These are phyloP conservation scores for Bodo saltans DNA, from an alignment of 78 protist species.

Conservation along the genomic window DNA sequence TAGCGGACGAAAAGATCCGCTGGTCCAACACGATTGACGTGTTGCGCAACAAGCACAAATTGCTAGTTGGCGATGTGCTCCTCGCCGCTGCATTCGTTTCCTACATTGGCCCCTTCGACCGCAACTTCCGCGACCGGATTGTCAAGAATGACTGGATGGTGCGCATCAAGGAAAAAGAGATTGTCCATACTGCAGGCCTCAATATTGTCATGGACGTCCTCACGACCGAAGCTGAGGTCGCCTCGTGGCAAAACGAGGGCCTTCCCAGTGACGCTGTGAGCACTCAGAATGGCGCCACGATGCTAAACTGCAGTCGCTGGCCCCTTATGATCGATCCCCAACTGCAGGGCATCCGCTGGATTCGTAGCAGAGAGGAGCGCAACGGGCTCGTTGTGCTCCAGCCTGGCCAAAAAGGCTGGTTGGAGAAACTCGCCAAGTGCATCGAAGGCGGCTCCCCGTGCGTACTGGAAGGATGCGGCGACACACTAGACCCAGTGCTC, in stretches of 20 bases:
- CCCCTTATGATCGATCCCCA: conserved; percentile 89
- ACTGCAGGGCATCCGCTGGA: conserved; percentile 69
- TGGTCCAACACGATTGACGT: conserved; percentile 51
- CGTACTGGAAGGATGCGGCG: conserved; percentile 55
- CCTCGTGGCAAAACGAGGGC: conserved; percentile 73
- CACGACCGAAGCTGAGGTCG: conserved; percentile 55
- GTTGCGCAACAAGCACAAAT: conserved; percentile 12
- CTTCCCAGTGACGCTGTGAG: conserved; percentile 68
- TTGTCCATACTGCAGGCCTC: conserved; percentile 47
- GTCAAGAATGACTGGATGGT: conserved; percentile 50
- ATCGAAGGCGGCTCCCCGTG: conserved; percentile 42
- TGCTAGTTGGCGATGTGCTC: conserved; percentile 71
- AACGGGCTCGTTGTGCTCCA: background rate
- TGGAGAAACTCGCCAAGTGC: conserved; percentile 45
- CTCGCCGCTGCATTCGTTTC: conserved; percentile 66
- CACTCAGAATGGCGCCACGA: conserved; percentile 69
- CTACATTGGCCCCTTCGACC: conserved; percentile 71
- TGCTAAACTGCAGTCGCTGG: conserved; percentile 64
- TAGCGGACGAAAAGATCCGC: conserved; percentile 64
- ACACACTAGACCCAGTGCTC: conserved; percentile 61
- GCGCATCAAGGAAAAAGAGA: conserved; percentile 2
- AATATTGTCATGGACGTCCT: conserved; percentile 33
- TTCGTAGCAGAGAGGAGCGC: conserved; percentile 31
- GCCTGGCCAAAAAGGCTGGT: background rate
- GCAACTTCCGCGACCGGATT: conserved; percentile 41